phyloP scores from a whole-genome alignment of 2,329 filamentous ascomycete genomes.

The Chaetomium strumarium region DNA sequence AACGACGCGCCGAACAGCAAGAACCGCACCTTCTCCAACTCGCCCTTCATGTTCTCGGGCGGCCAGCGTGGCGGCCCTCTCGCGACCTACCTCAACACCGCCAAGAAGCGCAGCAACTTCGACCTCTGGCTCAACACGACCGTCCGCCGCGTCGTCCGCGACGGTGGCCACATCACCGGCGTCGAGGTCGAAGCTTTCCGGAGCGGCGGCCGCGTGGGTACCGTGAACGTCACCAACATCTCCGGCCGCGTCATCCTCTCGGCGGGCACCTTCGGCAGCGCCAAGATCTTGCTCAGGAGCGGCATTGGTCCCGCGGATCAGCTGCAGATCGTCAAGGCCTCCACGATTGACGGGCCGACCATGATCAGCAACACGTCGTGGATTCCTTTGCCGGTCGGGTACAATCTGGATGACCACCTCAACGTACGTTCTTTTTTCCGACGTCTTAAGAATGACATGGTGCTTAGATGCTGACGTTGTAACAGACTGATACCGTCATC shows the following conservation, averaged over 20 bases:
- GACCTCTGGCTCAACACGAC: constrained; percentile 54
- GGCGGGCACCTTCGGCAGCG: constrained; percentile 55
- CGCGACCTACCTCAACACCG: constrained; percentile 59
- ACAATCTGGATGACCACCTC: constrained; percentile 43
- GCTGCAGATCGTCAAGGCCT: constrained; percentile 38
- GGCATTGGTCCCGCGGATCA: constrained; percentile 56
- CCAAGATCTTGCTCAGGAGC: constrained; percentile 57
- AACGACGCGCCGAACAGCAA: constrained; percentile 54
- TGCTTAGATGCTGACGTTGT: background rate
- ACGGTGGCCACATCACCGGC: constrained; percentile 52
- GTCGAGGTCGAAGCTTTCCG: constrained; percentile 48
- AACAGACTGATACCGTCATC: constrained; percentile 42
- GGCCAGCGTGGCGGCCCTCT: constrained; percentile 60
- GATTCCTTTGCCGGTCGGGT: constrained; percentile 45
- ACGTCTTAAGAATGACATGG: background rate
- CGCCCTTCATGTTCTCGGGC: constrained; percentile 57
- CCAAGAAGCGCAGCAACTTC: constrained; percentile 53
- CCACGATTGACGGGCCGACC: constrained; percentile 36
- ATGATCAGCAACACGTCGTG: constrained; percentile 41
- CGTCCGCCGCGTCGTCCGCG: constrained; percentile 55
- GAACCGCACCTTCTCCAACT: constrained; percentile 54
- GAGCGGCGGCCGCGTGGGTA: constrained; percentile 47
- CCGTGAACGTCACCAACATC: constrained; percentile 48
- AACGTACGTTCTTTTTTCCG: constrained; percentile 32
- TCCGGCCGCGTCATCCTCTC: constrained; percentile 57